Evolutionary conservation across 805 yeast species (phyloP).

Genomic region (Clavispora carvajalis): DNA sequence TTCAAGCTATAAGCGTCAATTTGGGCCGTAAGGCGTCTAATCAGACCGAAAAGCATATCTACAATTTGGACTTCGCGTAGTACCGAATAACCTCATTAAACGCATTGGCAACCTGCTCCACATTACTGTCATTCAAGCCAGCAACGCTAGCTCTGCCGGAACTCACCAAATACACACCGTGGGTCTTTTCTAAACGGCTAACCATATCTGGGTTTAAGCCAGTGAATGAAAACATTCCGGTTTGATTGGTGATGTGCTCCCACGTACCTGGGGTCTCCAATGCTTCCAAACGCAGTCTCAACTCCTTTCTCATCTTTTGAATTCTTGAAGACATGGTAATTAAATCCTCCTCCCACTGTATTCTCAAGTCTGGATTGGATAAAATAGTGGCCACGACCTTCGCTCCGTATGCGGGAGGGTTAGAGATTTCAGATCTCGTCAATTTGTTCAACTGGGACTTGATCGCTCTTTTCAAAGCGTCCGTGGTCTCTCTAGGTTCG

Average conservation of each 20-base stretch:
- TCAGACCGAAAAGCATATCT: too few relatives aligned
- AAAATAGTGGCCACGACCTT: slow-evolving; percentile 78
- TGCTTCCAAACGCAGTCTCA: slow-evolving; percentile 54
- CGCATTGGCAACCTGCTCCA: slow-evolving; percentile 71
- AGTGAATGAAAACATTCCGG: slow-evolving; percentile 96
- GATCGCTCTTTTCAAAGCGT: slow-evolving; percentile 25
- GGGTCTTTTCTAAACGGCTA: slow-evolving; percentile 65
- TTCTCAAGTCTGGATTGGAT: slow-evolving; percentile 56
- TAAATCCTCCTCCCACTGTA: slow-evolving; percentile 82
- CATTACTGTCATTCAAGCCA: slow-evolving; percentile 78
- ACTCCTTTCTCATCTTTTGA: slow-evolving; percentile 64
- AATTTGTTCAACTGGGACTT: slow-evolving; percentile 70
- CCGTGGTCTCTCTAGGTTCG: slow-evolving; percentile 6
- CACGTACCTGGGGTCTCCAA: slow-evolving; percentile 83
- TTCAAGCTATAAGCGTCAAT: not conserved
- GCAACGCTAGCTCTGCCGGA: slow-evolving; percentile 93
- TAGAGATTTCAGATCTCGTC: slow-evolving; percentile 81
- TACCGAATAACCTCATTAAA: slow-evolving; percentile 69
- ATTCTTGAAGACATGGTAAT: slow-evolving; percentile 85
- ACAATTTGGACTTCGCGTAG: slow-evolving; percentile 15
- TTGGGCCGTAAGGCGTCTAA: too few relatives aligned
- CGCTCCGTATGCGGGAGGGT: slow-evolving; percentile 95
- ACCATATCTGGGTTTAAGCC: slow-evolving; percentile 79
- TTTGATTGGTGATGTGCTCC: slow-evolving; percentile 86
- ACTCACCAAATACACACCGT: slow-evolving; percentile 74